Evolutionary conservation across 495 filamentous ascomycete genomes (phyloP).

Genomic region (Aspergillus indologenus): DNA sequence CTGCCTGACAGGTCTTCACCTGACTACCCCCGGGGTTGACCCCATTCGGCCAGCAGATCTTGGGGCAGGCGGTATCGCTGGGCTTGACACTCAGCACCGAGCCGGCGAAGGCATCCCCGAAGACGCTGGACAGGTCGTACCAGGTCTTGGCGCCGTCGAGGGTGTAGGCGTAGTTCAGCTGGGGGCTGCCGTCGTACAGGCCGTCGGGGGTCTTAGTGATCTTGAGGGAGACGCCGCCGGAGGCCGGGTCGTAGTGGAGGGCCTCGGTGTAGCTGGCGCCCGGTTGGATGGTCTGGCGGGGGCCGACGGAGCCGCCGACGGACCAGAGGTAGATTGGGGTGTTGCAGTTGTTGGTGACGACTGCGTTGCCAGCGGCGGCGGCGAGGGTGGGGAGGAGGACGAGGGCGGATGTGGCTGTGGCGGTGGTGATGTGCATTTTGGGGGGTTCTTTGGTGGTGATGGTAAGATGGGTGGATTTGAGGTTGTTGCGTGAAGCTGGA

Average conservation of each 20-base stretch:
- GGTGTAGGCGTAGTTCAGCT: constrained; percentile 54
- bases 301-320: constrained; percentile 46
- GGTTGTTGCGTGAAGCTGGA: not conserved
- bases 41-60: constrained; percentile 51
- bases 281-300: constrained; percentile 36
- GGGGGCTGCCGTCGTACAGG: constrained; percentile 50
- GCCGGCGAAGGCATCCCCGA: constrained; percentile 54
- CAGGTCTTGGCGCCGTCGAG: constrained; percentile 48
- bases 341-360: constrained; percentile 51
- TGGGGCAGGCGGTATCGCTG: constrained; percentile 36
- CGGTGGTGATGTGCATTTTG: constrained; percentile 33
- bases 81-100: constrained; percentile 39
- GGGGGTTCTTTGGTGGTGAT: constrained; percentile 3
- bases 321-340: constrained; percentile 53
- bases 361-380: constrained; percentile 48
- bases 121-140: constrained; percentile 57
- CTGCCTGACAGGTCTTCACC: constrained; percentile 42
- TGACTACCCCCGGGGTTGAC: constrained; percentile 50
- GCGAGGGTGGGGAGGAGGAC: constrained; percentile 29
- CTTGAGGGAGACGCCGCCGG: constrained; percentile 55
- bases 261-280: constrained; percentile 39
- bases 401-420: constrained; percentile 23
- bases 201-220: constrained; percentile 49
- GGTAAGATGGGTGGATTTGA: not conserved
- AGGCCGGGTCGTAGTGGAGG: constrained; percentile 44